A percentile compares a stretch with the other conserved stretches of the same genome.
These are phyloP conservation scores for Microthyrium microscopicum DNA, from an alignment of 2,329 filamentous ascomycete species.

Conservation along the genomic window DNA sequence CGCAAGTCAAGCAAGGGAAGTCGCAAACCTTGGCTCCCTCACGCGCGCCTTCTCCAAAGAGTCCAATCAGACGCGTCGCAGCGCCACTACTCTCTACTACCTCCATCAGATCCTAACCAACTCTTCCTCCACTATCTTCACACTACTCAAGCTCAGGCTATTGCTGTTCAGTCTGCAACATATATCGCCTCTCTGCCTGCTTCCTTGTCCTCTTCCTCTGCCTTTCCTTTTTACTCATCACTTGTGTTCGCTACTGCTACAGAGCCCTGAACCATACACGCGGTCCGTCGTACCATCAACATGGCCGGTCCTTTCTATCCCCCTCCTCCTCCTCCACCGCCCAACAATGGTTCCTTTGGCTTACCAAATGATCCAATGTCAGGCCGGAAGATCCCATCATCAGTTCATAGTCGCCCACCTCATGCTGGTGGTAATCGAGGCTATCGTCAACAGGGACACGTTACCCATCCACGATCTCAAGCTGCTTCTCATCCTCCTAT, in stretches of 20 bases:
- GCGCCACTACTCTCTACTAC: no score
- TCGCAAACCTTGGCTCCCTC: no score
- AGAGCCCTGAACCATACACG: not conserved
- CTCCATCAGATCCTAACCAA: no score
- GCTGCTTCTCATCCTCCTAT: not conserved
- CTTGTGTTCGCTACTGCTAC: not conserved
- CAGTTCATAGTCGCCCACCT: not conserved
- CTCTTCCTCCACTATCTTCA: constrained; percentile 1
- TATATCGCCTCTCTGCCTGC: not conserved
- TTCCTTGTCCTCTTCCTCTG: not conserved
- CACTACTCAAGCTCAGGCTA: not conserved
- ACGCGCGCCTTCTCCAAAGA: no score
- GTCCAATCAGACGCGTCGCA: no score
- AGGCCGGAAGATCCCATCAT: no score
- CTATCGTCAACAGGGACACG: not conserved
- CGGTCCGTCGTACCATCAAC: not conserved
- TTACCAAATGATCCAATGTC: constrained; percentile 1
- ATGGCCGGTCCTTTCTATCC: constrained; percentile 25
- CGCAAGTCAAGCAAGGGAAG: no score
- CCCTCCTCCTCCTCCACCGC: constrained; percentile 29
- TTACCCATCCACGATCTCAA: not conserved
- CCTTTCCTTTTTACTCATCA: not conserved
- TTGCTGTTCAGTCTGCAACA: not conserved
- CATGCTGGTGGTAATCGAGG: not conserved
- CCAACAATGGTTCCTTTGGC: constrained; percentile 7